phyloP scores from a whole-genome alignment of 129 eudicot genomes.

The Lactuca saligna region DNA sequence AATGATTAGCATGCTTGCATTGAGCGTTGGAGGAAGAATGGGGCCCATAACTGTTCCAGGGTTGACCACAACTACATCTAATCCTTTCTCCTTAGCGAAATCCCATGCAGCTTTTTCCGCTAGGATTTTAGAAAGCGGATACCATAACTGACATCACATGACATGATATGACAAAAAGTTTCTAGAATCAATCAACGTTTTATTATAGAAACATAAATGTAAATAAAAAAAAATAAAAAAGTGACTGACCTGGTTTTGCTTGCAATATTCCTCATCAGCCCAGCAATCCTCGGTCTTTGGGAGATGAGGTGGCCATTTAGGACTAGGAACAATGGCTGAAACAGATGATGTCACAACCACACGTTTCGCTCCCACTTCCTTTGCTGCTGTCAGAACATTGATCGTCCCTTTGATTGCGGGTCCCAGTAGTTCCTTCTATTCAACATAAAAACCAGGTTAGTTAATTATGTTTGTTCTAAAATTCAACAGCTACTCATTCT shows the following conservation, averaged over 20 bases:
- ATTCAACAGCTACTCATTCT: neutral
- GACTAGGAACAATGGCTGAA: slow-evolving; percentile 78
- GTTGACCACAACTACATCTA: slow-evolving; percentile 83
- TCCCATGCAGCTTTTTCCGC: slow-evolving; percentile 97
- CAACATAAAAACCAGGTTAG: too few species aligned
- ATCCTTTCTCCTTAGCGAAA: slow-evolving; percentile 69
- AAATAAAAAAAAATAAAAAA: slow-evolving; percentile 11
- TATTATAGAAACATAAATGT: too few species aligned
- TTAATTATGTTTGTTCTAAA: too few species aligned
- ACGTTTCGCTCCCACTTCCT: slow-evolving; percentile 75
- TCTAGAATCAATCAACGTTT: too few species aligned
- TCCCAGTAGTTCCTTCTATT: slow-evolving; percentile 59
- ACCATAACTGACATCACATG: slow-evolving; percentile 62
- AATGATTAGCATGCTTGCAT: slow-evolving; percentile 81
- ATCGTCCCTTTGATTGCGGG: slow-evolving; percentile 88
- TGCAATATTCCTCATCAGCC: slow-evolving; percentile 87
- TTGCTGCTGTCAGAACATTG: slow-evolving; percentile 87
- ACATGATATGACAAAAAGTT: neutral
- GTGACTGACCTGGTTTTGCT: slow-evolving; percentile 59
- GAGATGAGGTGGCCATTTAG: slow-evolving; percentile 68
- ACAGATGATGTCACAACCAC: slow-evolving; percentile 93
- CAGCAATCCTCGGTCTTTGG: slow-evolving; percentile 82
- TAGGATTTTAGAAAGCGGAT: slow-evolving; percentile 79
- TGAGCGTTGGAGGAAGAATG: slow-evolving; percentile 67
- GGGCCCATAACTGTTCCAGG: slow-evolving; percentile 97